These are phyloP conservation scores for Yamagishiella unicocca DNA, from an alignment of 139 green algal genomes.

Conservation along the genomic window DNA sequence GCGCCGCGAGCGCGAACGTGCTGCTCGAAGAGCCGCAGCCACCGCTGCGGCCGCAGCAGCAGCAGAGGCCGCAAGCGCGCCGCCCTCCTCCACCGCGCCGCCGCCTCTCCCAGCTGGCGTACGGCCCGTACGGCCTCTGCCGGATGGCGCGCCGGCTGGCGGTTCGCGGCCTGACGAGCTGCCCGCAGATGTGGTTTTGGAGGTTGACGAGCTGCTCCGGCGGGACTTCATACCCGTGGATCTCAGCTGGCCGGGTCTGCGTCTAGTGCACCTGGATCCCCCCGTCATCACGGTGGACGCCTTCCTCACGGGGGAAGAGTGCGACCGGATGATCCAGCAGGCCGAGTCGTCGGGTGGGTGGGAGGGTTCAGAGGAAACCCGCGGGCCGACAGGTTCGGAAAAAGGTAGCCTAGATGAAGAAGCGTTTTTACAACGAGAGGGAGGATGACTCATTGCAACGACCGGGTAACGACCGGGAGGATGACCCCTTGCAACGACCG, in stretches of 20 bases:
- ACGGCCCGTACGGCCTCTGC: background rate
- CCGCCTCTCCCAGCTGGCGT: background rate
- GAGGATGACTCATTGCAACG: no score
- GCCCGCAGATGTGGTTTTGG: background rate
- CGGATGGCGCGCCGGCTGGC: background rate
- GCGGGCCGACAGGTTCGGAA: no score
- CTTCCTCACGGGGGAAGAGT: conserved; percentile 58
- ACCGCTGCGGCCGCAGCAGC: background rate
- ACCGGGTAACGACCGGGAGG: no score
- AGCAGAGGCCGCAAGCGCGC: no score
- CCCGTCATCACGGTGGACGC: conserved; percentile 65
- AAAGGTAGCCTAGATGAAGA: no score
- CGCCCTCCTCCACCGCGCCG: no score
- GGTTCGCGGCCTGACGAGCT: background rate
- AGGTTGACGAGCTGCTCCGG: conserved; percentile 4
- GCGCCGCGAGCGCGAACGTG: conserved; percentile 18
- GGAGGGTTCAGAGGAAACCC: background rate
- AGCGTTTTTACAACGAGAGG: no score
- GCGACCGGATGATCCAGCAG: conserved; percentile 31
- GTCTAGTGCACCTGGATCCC: conserved; percentile 64
- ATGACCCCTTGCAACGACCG: no score
- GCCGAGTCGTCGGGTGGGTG: conserved; percentile 25
- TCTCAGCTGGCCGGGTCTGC: conserved; percentile 12
- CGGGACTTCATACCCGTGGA: conserved; percentile 20
- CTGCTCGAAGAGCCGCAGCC: background rate